Conservation (phyloP, 139 green algal species). For the Chlamydomonas incerta region DNA sequence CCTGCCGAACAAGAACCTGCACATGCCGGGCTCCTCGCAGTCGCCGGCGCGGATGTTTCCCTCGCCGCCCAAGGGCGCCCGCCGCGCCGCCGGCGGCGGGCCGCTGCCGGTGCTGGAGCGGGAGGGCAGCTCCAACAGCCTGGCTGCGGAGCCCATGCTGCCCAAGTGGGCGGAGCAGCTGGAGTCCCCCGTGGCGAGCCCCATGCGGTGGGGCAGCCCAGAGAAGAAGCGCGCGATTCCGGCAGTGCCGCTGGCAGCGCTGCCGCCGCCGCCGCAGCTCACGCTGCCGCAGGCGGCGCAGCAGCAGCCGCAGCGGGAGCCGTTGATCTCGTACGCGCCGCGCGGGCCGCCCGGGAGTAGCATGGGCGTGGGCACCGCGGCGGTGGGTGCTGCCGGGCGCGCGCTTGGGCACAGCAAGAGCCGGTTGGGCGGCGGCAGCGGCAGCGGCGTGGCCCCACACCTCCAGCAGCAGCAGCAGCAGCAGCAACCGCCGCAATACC, state of each 20-base stretch:
- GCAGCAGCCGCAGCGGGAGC: not conserved
- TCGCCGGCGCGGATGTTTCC: not conserved
- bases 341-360: not conserved
- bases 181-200: slow-evolving; percentile 1
- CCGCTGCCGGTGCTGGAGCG: not conserved
- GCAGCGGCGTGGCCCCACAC: too few species aligned
- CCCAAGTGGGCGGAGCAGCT: slow-evolving; percentile 31
- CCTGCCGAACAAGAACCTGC: not conserved
- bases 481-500: too few species aligned
- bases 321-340: not conserved
- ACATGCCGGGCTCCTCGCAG: not conserved
- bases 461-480: too few species aligned
- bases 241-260: not conserved
- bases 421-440: too few species aligned
- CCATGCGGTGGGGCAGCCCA: not conserved
- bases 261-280: too few species aligned
- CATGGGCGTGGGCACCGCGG: not conserved
- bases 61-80: slow-evolving; percentile 1
- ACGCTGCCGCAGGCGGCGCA: not conserved
- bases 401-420: too few species aligned
- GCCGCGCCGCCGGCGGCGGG: not conserved
- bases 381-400: too few species aligned
- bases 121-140: not conserved
- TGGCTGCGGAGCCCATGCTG: slow-evolving; percentile 11
- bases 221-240: not conserved